A percentile compares a stretch with the other conserved stretches of the same genome.
phyloP scores from a whole-genome alignment of 2,329 filamentous ascomycete species.

The Ceratocystis cubensis region DNA sequence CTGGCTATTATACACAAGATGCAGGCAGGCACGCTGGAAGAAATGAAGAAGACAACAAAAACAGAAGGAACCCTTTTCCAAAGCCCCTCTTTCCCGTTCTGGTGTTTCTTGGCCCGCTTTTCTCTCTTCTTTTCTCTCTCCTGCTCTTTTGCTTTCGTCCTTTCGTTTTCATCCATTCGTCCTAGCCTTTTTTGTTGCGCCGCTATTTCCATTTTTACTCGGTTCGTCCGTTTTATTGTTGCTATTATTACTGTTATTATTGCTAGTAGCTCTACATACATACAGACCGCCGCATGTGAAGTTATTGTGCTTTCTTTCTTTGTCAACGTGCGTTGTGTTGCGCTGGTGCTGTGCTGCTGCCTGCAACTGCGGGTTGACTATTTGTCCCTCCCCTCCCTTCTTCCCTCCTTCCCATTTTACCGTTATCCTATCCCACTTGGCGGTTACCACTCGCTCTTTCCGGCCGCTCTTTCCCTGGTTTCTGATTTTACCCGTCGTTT shows the following conservation, averaged over 20 bases:
- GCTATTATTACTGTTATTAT: not conserved
- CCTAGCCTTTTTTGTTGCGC: not conserved
- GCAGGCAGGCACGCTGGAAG: not conserved
- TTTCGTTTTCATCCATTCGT: not conserved
- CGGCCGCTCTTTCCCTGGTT: not conserved
- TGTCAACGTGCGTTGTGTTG: too few relatives aligned
- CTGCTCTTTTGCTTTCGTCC: not conserved
- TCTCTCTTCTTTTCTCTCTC: not conserved
- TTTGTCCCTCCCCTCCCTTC: not conserved
- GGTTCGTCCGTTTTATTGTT: not conserved
- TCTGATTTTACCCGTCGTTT: not conserved
- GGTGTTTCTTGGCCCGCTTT: not conserved
- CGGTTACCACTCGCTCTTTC: not conserved
- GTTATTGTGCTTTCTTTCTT: not conserved
- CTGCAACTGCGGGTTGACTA: not conserved
- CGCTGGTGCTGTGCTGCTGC: too few relatives aligned
- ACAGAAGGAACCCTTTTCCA: conserved; percentile 2
- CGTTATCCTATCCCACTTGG: not conserved
- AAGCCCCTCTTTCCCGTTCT: not conserved
- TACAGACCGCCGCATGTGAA: not conserved
- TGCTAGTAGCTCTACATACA: not conserved
- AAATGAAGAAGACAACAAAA: not conserved
- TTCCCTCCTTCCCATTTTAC: not conserved
- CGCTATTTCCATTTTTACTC: not conserved
- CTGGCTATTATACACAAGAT: too few relatives aligned